Conservation (phyloP, 352 stramenopile species). For the Blastocystis sp. region DNA sequence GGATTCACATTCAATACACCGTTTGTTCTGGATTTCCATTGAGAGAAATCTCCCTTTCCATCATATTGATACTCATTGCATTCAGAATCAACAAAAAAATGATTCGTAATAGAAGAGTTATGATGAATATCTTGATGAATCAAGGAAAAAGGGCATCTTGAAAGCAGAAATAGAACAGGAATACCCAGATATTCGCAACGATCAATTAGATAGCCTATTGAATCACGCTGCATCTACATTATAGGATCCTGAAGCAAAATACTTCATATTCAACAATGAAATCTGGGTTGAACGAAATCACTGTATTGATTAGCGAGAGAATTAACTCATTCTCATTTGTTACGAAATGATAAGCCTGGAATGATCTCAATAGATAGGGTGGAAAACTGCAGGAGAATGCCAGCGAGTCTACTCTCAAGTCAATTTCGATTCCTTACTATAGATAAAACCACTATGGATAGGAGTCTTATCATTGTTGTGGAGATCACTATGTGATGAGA, state of each 20-base stretch:
- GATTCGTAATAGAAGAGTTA: not conserved
- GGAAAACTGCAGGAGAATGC: not conserved
- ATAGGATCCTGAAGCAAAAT: not conserved
- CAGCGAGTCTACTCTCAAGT: not conserved
- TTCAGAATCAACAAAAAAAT: not conserved
- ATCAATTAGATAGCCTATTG: slow-evolving; percentile 30
- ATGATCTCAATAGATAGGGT: not conserved
- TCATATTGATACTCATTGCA: slow-evolving; percentile 38
- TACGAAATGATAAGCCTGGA: not conserved
- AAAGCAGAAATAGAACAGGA: slow-evolving; percentile 7
- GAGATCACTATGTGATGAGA: not conserved
- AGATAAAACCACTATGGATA: slow-evolving; percentile 35
- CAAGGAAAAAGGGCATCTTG: slow-evolving; percentile 36
- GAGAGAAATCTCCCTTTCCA: not conserved
- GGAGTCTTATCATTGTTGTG: slow-evolving; percentile 43
- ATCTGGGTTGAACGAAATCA: slow-evolving; percentile 54
- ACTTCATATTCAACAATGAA: slow-evolving; percentile 44
- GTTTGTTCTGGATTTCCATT: not conserved
- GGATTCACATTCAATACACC: slow-evolving; percentile 26
- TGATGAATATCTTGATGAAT: not conserved
- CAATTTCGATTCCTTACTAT: not conserved
- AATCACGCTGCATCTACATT: slow-evolving; percentile 37
- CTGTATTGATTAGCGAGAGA: not conserved
- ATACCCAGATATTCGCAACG: slow-evolving; percentile 41
- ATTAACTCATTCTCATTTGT: not conserved